A percentile compares a stretch with the other conserved stretches of the same genome.
Evolutionary conservation across 140 eudicot species (phyloP).

Genomic region (Bidens hawaiensis): DNA sequence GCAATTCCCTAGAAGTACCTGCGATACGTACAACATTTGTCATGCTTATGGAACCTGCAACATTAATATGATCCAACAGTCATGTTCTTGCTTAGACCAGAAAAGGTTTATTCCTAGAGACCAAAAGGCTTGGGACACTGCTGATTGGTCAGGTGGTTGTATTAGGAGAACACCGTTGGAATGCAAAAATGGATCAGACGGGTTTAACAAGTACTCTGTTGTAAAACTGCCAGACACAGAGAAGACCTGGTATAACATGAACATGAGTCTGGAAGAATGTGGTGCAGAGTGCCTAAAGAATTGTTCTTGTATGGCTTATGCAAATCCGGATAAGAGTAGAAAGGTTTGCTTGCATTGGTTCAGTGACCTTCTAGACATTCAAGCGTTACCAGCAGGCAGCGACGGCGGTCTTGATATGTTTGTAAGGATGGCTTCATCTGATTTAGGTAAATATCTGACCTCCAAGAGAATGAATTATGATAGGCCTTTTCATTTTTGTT

Average conservation of each 20-base stretch:
- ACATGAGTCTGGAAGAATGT: slow-evolving; percentile 29
- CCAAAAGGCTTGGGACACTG: slow-evolving; percentile 24
- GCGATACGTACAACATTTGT: slow-evolving; percentile 31
- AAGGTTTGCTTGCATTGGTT: slow-evolving; percentile 39
- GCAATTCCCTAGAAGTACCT: slow-evolving; percentile 14
- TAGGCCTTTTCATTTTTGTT: background rate
- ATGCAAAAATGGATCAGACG: no score
- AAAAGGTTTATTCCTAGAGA: slow-evolving; percentile 22
- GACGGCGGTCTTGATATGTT: slow-evolving; percentile 29
- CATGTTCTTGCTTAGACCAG: slow-evolving; percentile 31
- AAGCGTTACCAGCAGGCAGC: background rate
- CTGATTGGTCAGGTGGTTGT: no score
- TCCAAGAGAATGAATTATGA: background rate
- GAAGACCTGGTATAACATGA: slow-evolving; percentile 21
- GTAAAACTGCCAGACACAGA: slow-evolving; percentile 40
- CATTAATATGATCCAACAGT: background rate
- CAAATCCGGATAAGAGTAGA: slow-evolving; percentile 13
- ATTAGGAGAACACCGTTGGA: no score
- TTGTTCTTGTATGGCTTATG: slow-evolving; percentile 41
- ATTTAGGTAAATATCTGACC: slow-evolving; percentile 6
- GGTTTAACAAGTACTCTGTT: no score
- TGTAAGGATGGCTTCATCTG: slow-evolving; percentile 29
- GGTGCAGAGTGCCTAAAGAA: slow-evolving; percentile 22
- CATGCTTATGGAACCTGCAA: slow-evolving; percentile 26
- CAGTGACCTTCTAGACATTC: slow-evolving; percentile 21